Conservation (phyloP, 306 rosid species). For the Clitoria ternatea region DNA sequence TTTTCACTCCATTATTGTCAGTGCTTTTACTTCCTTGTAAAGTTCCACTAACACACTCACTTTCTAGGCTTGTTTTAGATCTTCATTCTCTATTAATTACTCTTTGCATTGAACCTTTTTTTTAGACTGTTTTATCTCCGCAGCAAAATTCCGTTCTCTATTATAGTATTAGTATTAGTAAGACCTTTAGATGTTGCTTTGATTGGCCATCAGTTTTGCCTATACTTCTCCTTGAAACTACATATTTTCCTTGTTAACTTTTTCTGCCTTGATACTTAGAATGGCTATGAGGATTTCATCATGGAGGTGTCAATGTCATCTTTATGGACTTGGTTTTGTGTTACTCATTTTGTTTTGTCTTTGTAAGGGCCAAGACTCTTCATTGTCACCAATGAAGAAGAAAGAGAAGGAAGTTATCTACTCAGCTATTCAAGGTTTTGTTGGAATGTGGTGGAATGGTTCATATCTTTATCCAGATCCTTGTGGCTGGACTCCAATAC, state of each 20-base stretch:
- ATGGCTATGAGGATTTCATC: slow-evolving; percentile 16
- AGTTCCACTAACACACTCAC: background rate
- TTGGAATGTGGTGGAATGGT: slow-evolving; percentile 56
- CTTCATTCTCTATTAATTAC: background rate
- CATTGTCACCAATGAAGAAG: slow-evolving; percentile 39
- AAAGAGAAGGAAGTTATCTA: slow-evolving; percentile 45
- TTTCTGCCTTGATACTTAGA: slow-evolving; percentile 2
- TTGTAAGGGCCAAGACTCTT: slow-evolving; percentile 19
- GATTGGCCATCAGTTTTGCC: slow-evolving; percentile 2
- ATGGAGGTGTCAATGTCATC: background rate
- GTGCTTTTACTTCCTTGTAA: background rate
- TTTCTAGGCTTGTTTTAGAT: background rate
- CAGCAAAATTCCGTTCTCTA: too few relatives aligned
- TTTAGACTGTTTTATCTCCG: too few relatives aligned
- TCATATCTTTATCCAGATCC: slow-evolving; percentile 64
- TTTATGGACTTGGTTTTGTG: slow-evolving; percentile 14
- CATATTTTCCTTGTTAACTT: background rate
- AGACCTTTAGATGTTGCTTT: background rate
- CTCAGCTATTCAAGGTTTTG: slow-evolving; percentile 44
- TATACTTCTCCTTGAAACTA: slow-evolving; percentile 14
- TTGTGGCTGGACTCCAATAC: slow-evolving; percentile 65
- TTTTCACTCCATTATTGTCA: slow-evolving; percentile 12
- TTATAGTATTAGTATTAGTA: too few relatives aligned
- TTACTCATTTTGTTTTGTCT: background rate
- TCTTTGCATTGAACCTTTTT: background rate